Evolutionary conservation across 768 basidiomycete genomes (phyloP), one percentile per base, ranked within the genome.

Genomic region (Lepiota brunneoincarnata): DNA sequence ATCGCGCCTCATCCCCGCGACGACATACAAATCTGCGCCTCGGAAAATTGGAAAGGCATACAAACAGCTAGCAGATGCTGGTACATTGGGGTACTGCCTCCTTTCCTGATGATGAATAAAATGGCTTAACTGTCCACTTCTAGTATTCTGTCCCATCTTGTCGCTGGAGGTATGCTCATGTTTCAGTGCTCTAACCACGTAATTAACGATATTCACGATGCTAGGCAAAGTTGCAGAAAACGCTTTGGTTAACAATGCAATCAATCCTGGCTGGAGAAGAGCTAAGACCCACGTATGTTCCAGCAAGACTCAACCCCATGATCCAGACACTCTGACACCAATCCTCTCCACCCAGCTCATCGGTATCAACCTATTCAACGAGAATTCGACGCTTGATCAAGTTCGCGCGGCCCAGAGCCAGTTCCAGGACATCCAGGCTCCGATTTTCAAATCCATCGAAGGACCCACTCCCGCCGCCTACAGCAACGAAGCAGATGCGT

Each of bases 271-370:
- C 20, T 74, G 73, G 73, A 58, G 72, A 49, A 64, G 61, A 1
- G 72, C 73, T 0, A 73, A 74, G 58, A 64, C 67, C 24, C 72
- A 71, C 49, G 72, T 72, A 45, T 40, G 69, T 58, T 11, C 24
- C 17, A 2, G 35, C 34, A 38, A 12, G 10, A 1, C 15, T 24
- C n/a, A n/a, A n/a, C n/a, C 12, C 18, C 12, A 12, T 9, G 4
- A 21, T 34, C 2, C 35, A 18, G n/a, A n/a, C 23, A 41, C 15
- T 39, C 31, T 24, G 9, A 43, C 20, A 10, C 20, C 24, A 10
- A 14, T 24, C 21, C 11, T 3, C 23, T 9, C 15, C 24, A 3
- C 14, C 23, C 21, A 48, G 49, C 21, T 41, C 40, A 34, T 18
- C 14, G 10, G 28, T 26, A 18, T 12, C 14, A 37, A 24, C 20